A percentile compares a stretch with the other conserved stretches of the same genome.
These are phyloP conservation scores for Rosa hybrid DNA, from an alignment of 331 rosid species.

Conservation along the genomic window DNA sequence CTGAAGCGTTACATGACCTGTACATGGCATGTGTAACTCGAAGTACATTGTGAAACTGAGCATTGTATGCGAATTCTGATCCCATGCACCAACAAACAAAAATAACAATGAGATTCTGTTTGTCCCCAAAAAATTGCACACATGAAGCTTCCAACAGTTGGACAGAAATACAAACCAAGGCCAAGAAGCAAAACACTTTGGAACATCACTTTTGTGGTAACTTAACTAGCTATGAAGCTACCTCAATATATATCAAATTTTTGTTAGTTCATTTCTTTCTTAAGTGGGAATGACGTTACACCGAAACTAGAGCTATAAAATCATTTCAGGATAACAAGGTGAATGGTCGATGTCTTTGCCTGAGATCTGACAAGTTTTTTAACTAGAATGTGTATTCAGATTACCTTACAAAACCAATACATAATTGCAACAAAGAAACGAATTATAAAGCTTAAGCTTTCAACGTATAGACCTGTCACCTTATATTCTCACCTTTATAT, in stretches of 20 bases:
- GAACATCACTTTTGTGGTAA: background rate
- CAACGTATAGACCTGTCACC: background rate
- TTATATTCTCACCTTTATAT: background rate
- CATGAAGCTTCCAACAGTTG: background rate
- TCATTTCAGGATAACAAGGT: background rate
- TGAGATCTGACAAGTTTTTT: background rate
- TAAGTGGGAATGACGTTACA: background rate
- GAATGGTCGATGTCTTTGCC: background rate
- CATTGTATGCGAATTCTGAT: slow-evolving; percentile 62
- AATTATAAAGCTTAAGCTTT: background rate
- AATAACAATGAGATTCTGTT: background rate
- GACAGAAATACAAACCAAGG: background rate
- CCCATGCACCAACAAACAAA: slow-evolving; percentile 5
- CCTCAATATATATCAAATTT: background rate
- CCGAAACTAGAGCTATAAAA: background rate
- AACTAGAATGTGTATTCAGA: background rate
- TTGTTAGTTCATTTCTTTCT: background rate
- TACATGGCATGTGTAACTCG: slow-evolving; percentile 72
- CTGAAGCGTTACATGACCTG: slow-evolving; percentile 66
- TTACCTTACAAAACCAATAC: background rate
- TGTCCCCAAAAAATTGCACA: too few relatives aligned
- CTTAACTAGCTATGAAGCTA: background rate
- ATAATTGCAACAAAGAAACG: background rate
- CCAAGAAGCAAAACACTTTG: background rate
- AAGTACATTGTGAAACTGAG: slow-evolving; percentile 83